These are phyloP conservation scores for Solanum lycopersicoides DNA, from an alignment of 257 asterid genomes.

Conservation along the genomic window DNA sequence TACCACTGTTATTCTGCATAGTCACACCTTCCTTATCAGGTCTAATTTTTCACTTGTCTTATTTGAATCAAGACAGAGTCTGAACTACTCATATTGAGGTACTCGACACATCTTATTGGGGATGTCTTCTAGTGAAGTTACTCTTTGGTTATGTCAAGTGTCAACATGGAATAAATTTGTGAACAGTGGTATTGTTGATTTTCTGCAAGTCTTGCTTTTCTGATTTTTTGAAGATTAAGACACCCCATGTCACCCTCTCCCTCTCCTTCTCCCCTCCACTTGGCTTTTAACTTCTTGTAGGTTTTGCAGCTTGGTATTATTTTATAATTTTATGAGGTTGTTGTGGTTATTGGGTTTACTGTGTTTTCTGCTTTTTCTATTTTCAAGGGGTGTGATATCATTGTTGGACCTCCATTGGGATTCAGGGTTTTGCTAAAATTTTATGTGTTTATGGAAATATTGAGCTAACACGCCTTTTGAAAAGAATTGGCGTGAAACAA, in stretches of 20 bases:
- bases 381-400: background rate
- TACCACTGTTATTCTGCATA: background rate
- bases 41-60: background rate
- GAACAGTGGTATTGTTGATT: background rate
- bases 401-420: background rate
- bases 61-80: background rate
- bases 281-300: background rate
- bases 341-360: background rate
- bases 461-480: background rate
- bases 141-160: background rate
- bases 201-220: background rate
- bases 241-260: background rate
- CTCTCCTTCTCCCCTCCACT: background rate
- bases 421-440: background rate
- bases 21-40: background rate
- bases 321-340: background rate
- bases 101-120: background rate
- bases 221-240: background rate
- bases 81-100: background rate
- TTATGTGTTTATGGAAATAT: background rate
- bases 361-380: background rate
- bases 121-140: background rate
- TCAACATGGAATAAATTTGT: background rate
- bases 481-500: background rate
- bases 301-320: background rate